These are phyloP conservation scores for Trapa bicornis DNA, from an alignment of 345 rosid genomes.

Conservation along the genomic window DNA sequence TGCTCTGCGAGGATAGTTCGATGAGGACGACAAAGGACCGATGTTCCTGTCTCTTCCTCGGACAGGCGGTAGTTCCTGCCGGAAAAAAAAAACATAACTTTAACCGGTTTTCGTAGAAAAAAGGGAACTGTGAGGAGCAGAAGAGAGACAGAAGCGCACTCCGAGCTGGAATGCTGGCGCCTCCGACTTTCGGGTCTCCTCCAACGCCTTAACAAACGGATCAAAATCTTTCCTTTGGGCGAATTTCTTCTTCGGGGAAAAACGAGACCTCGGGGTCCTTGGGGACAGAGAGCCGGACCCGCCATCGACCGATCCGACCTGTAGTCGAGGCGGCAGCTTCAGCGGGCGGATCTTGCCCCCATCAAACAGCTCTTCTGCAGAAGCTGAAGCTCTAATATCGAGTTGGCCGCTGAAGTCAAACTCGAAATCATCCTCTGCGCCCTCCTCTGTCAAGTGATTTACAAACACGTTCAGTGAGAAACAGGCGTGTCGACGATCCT, in stretches of 20 bases:
- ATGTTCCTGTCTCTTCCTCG: conserved; percentile 25
- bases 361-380: conserved; percentile 86
- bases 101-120: not conserved
- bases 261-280: conserved; percentile 22
- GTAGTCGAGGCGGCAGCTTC: conserved; percentile 28
- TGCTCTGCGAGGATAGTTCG: conserved; percentile 32
- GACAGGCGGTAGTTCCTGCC: conserved; percentile 3
- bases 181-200: conserved; percentile 19
- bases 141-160: not conserved
- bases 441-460: not conserved
- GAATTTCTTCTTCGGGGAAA: conserved; percentile 8
- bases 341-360: conserved; percentile 78
- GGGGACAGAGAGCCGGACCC: conserved; percentile 30
- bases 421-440: conserved; percentile 44
- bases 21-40: conserved; percentile 17
- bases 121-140: not conserved
- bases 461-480: not conserved
- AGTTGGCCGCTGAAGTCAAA: conserved; percentile 71
- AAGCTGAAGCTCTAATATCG: conserved; percentile 38
- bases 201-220: conserved; percentile 25
- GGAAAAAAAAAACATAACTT: too few species aligned
- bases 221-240: conserved; percentile 19
- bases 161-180: not conserved
- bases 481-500: not conserved
- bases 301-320: not conserved